phyloP scores from a whole-genome alignment of 768 basidiomycete genomes.

The Lactifluus echinatus region DNA sequence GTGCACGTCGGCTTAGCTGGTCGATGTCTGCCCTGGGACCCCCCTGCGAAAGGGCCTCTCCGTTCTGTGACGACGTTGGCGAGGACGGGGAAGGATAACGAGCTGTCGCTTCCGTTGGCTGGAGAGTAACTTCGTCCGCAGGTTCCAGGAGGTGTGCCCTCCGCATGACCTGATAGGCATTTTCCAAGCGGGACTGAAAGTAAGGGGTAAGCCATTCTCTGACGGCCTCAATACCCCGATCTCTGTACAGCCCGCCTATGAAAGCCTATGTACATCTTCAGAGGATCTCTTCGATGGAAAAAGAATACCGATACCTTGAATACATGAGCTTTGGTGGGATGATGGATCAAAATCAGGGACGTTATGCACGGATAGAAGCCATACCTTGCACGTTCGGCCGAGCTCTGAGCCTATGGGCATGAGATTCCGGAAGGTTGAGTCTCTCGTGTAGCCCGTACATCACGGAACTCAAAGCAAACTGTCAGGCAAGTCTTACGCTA shows the following conservation, averaged over 20 bases:
- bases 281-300: background rate
- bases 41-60: too few relatives aligned
- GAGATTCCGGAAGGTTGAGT: background rate
- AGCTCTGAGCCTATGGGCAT: background rate
- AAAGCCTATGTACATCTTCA: constrained; percentile 2
- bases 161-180: background rate
- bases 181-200: background rate
- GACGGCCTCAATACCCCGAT: background rate
- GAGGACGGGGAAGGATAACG: background rate
- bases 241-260: constrained; percentile 2
- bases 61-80: too few relatives aligned
- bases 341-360: background rate
- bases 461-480: background rate
- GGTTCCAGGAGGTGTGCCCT: background rate
- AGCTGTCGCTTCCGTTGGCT: background rate
- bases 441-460: background rate
- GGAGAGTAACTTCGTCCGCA: too few relatives aligned
- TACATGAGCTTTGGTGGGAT: background rate
- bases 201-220: background rate
- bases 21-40: too few relatives aligned
- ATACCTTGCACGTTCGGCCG: constrained; percentile 3
- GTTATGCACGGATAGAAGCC: too few relatives aligned
- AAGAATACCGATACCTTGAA: constrained; percentile 6
- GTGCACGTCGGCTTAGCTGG: background rate
- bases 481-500: background rate